These are phyloP conservation scores for Saitozyma podzolica DNA, from an alignment of 768 basidiomycete species.

Conservation along the genomic window DNA sequence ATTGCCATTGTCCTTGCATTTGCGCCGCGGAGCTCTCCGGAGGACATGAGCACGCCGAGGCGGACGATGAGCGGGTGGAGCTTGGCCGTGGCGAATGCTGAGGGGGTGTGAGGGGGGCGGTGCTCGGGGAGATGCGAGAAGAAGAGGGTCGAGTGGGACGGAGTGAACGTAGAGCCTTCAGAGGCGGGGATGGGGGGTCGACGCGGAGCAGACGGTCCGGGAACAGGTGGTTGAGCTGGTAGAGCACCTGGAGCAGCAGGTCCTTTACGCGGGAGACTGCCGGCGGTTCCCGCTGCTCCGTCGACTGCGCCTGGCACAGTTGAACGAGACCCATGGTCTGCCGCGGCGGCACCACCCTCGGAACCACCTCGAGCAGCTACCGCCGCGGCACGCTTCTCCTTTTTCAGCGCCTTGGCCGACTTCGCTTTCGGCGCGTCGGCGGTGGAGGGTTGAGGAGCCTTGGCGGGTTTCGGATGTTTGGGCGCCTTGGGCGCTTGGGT, in stretches of 20 bases:
- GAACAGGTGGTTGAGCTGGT: background rate
- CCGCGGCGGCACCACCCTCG: conserved; percentile 2
- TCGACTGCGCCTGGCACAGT: background rate
- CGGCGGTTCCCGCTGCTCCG: background rate
- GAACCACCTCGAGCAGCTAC: conserved; percentile 39
- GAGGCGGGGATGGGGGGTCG: conserved; percentile 10
- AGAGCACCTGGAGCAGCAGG: background rate
- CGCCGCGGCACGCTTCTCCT: conserved; percentile 50
- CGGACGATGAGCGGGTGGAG: conserved; percentile 87
- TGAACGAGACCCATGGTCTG: background rate
- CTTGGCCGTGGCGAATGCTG: conserved; percentile 32
- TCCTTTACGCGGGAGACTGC: background rate
- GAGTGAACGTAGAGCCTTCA: conserved; percentile 7
- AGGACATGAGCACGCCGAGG: conserved; percentile 83
- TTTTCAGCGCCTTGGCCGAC: conserved; percentile 48
- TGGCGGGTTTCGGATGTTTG: conserved; percentile 8
- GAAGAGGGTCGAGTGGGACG: conserved; percentile 32
- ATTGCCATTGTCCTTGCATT: conserved; percentile 95
- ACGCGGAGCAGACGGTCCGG: conserved; percentile 6
- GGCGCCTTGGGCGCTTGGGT: background rate
- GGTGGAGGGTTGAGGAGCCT: conserved; percentile 17
- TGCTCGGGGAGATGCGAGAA: conserved; percentile 49
- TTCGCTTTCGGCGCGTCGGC: conserved; percentile 11
- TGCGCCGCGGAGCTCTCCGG: conserved; percentile 88
- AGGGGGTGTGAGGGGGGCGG: conserved; percentile 24